A percentile compares a stretch with the other conserved stretches of the same genome.
phyloP scores from a whole-genome alignment of 1,284 basidiomycete genomes.

The Neolentinus lepideus region DNA sequence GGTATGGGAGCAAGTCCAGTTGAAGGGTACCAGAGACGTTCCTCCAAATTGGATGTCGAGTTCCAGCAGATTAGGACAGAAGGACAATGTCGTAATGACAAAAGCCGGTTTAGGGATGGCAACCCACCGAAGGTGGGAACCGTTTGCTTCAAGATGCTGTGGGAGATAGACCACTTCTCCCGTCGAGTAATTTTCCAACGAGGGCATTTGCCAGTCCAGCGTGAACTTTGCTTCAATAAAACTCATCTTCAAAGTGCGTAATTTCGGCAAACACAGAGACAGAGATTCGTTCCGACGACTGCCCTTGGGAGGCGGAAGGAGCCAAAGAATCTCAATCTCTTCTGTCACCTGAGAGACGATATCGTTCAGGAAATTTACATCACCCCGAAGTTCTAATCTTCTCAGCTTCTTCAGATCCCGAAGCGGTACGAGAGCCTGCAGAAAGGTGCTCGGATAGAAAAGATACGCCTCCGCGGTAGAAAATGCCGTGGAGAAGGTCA shows the following conservation, averaged over 20 bases:
- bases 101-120: neutral
- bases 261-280: constrained; percentile 6
- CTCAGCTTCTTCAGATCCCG: constrained; percentile 4
- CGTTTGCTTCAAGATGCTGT: neutral
- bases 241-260: constrained; percentile 4
- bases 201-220: neutral
- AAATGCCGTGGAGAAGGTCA: constrained; percentile 24
- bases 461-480: constrained; percentile 13
- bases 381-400: constrained; percentile 11
- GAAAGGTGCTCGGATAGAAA: constrained; percentile 4
- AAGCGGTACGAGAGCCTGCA: constrained; percentile 5
- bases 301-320: constrained; percentile 2
- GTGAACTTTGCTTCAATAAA: neutral
- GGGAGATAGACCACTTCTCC: neutral
- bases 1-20: neutral
- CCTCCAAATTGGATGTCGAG: neutral
- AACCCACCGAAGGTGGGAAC: neutral
- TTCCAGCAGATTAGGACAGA: neutral
- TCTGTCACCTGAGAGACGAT: constrained; percentile 5
- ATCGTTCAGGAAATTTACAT: constrained; percentile 2
- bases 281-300: neutral
- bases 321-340: constrained; percentile 11
- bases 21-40: neutral
- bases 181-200: neutral
- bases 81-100: neutral